These are phyloP conservation scores for Clavispora phyllophila DNA, from an alignment of 805 yeast species.

Conservation along the genomic window DNA sequence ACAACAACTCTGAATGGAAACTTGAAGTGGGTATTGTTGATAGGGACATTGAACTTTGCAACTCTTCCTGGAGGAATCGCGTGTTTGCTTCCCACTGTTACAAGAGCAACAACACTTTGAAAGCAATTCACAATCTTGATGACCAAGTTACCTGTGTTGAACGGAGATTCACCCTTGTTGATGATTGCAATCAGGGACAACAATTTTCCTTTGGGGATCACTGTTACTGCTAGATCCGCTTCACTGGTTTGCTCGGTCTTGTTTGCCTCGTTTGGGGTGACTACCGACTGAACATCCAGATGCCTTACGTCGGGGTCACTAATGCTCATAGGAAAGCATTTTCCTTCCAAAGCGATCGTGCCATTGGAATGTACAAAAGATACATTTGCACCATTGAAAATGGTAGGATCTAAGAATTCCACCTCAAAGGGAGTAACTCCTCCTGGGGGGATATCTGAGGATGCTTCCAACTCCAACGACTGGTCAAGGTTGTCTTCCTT, in stretches of 20 bases:
- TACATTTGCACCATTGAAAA: not conserved
- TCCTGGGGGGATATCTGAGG: not conserved
- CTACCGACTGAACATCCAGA: not conserved
- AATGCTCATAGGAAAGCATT: not conserved
- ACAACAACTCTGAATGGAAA: constrained; percentile 29
- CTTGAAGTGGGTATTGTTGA: constrained; percentile 27
- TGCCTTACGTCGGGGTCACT: not conserved
- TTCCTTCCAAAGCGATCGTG: not conserved
- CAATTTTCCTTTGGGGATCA: constrained; percentile 26
- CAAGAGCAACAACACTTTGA: constrained; percentile 20
- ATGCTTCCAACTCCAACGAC: not conserved
- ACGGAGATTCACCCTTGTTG: constrained; percentile 21
- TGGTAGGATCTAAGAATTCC: not conserved
- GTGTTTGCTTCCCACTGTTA: constrained; percentile 26
- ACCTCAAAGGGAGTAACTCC: not conserved
- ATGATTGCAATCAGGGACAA: constrained; percentile 29
- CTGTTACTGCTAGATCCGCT: constrained; percentile 9
- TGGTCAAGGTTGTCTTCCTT: not conserved
- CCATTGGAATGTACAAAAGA: not conserved
- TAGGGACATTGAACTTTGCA: constrained; percentile 29
- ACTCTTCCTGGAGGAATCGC: constrained; percentile 28
- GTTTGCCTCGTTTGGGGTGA: not conserved
- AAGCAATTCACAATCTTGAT: constrained; percentile 28
- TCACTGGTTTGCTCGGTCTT: not conserved
- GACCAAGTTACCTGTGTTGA: constrained; percentile 27